Base-by-base conservation (phyloP, 2,329 filamentous ascomycete genomes). In the Xylaria multiplex region DNA sequence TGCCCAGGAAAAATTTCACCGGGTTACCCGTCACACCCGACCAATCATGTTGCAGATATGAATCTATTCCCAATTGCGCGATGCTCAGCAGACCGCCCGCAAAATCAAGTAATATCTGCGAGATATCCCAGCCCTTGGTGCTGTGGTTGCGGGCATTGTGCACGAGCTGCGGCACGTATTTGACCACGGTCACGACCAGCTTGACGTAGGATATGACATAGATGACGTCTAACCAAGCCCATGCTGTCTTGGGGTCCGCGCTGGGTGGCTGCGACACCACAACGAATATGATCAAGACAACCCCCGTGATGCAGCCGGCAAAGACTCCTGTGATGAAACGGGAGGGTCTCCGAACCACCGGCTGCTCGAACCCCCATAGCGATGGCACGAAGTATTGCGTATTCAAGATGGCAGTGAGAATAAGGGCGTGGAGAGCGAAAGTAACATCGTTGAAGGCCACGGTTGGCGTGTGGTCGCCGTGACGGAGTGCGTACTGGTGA, bases 11-110 rank as follows among this genome's bases (percentile, higher is more conserved):
- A 65, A 98, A 88, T 81, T 98, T 99, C 72, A 96, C 90, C 0
- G 93, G 93, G 77, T 98, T 98, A 1, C 94, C 95, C 0, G 90
- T 93, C 64, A 98, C 84, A 24, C 95, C 96, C 54, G 90, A 91
- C 94, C 95, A 97, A 81, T 97, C 93, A 62, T 85, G 86, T 78
- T 96, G 90, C 43, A 96, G 81, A 65, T 90, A 93, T 66, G 93
- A 93, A 81, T 98, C 96, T 67, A 98, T 89, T 24, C 90, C 81
- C 68, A 97, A 86, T 79, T 99, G 96, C 2, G 86, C 81, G 59
- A 97, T 85, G 66, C 93, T 97, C 56, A 98, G 82, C 19, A 96
- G 76, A 42, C 95, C 93, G 43, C 96, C 96, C 1, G 84, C 82
- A 66, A 97, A 85, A 77, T 98, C 96, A 9, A 97, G 84, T 53